Percentiles rank a stretch among this genome's conserved stretches.
These are phyloP conservation scores for Penicillium paxilli DNA, from an alignment of 495 filamentous ascomycete genomes.

Conservation along the genomic window DNA sequence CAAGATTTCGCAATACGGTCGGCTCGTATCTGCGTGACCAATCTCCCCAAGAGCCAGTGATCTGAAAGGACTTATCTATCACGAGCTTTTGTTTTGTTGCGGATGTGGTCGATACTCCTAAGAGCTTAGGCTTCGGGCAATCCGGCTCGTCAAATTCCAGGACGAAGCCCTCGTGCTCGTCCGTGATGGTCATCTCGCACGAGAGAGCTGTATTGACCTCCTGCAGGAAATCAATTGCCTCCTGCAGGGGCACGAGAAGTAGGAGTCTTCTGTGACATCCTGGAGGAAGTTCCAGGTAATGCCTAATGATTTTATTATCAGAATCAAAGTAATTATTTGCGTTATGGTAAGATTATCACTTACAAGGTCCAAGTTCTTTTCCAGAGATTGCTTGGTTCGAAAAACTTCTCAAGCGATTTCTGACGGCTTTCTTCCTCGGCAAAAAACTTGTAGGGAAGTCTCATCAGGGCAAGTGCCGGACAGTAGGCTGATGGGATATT, in stretches of 20 bases:
- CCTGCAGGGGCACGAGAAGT: constrained; percentile 61
- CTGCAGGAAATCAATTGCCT: constrained; percentile 59
- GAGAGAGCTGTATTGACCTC: constrained; percentile 53
- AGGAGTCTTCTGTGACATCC: constrained; percentile 46
- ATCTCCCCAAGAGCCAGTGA: neutral
- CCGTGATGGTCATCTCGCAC: constrained; percentile 30
- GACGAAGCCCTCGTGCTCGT: neutral
- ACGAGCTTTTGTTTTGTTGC: neutral
- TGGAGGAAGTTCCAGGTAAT: constrained; percentile 60
- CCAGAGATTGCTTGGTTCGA: neutral
- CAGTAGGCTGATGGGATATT: neutral
- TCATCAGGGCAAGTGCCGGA: neutral
- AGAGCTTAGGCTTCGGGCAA: neutral
- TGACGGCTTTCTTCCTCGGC: neutral
- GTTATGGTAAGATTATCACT: neutral
- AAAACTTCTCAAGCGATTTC: neutral
- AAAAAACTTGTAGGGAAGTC: neutral
- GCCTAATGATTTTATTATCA: constrained; percentile 43
- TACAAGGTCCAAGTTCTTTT: neutral
- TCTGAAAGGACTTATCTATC: neutral
- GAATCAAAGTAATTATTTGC: neutral
- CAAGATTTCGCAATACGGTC: neutral
- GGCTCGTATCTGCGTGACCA: neutral
- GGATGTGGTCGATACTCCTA: neutral
- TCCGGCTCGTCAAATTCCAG: neutral